Evolutionary conservation across 148 eudicot genomes (phyloP), one percentile per base, ranked within the genome.

Genomic region (Camellia lanceoleosa): DNA sequence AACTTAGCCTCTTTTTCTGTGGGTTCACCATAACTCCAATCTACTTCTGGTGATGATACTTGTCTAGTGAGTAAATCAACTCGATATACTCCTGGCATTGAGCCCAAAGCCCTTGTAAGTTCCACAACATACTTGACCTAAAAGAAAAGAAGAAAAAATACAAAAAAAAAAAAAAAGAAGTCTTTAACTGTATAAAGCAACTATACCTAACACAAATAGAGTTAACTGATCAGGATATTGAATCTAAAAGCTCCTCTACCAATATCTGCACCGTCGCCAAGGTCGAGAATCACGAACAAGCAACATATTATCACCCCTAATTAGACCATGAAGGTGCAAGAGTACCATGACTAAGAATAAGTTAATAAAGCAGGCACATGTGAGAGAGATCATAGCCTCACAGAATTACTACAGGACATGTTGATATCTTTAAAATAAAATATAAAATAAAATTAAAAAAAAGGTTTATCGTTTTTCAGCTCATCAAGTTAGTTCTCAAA

Each of bases 231-330:
- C 66, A 67, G 20, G 41, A 71, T 1, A 73, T 16, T 38, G 8
- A 47, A 5, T 58, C 23, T n/a, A 76, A 54, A 66, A 68, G 2
- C 52, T 67, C 19, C 43, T 52, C 55, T 44, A 41, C 54, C 20
- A 83, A 67, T 42, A 78, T 30, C 71, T 85, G n/a, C n/a, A 96
- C 99, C 99, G 71, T 98, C 99, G 81, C 98, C 99, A 42, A 98
- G 92, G 84, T 96, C 99, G n/a, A 80, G 99, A 94, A 84, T 96
- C 99, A 68, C 99, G 99, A 74, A 98, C 99, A 88, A 96, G 99
- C 87, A 94, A 98, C 99, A 96, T 94, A 83, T 94, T 91, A 85
- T 96, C 99, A 68, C 99, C 97, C 71, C 99, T 92, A 74, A 96
- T 96, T 73, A 96, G 78, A 75, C 99, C 99, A 84, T 96, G 99